A percentile compares a stretch with the other conserved stretches of the same genome.
Evolutionary conservation across 176 grass and related monocot genomes (phyloP).

Genomic region (Ananas comosus): DNA sequence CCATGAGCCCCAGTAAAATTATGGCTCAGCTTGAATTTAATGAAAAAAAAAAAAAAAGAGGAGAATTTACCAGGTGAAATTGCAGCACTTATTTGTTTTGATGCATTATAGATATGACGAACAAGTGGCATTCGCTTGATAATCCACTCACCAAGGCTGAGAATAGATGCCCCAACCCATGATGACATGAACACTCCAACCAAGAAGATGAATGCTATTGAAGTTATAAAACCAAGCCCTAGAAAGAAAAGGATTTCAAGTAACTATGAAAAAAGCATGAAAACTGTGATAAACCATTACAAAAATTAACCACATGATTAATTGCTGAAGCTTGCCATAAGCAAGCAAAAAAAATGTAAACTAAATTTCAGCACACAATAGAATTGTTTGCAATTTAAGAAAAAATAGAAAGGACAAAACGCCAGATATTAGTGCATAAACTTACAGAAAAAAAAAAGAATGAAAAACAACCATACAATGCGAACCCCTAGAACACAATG

Average conservation of each 20-base stretch:
- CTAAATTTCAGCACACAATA: too few relatives aligned
- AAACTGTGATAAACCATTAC: neutral
- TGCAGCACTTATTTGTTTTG: constrained; percentile 97
- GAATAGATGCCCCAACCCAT: constrained; percentile 87
- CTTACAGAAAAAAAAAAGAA: too few relatives aligned
- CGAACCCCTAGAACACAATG: too few relatives aligned
- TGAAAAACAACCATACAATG: too few relatives aligned
- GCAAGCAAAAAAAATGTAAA: too few relatives aligned
- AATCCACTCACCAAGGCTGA: constrained; percentile 97
- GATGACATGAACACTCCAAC: constrained; percentile 98
- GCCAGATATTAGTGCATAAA: too few relatives aligned
- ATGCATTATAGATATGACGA: constrained; percentile 97
- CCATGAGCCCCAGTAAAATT: too few relatives aligned
- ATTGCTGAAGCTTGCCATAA: too few relatives aligned
- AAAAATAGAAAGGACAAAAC: too few relatives aligned
- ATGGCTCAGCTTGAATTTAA: neutral
- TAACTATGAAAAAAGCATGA: neutral
- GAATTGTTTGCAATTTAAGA: too few relatives aligned
- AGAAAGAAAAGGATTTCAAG: neutral
- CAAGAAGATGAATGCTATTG: constrained; percentile 84
- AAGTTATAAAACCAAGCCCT: constrained; percentile 96
- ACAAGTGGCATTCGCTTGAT: constrained; percentile 98
- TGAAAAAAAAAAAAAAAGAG: neutral
- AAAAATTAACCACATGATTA: neutral
- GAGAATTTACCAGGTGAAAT: constrained; percentile 75